Percentiles rank a stretch among this genome's conserved stretches.
Evolutionary conservation across 1,139 yeast species (phyloP).

Genomic region (Wickerhamomyces sp.): DNA sequence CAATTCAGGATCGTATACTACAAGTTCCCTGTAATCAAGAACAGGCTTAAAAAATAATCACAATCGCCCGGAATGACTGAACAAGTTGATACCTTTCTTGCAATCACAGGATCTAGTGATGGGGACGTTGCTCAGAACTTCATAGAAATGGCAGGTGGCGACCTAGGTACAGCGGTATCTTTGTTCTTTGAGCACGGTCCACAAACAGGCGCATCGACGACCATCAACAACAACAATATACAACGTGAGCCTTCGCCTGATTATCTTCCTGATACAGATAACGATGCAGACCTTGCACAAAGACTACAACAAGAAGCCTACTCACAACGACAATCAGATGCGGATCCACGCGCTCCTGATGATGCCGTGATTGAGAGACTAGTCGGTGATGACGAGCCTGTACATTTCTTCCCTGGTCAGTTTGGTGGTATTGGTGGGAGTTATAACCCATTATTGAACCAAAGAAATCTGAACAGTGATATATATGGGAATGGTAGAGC

Average conservation of each 20-base stretch:
- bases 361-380: constrained; percentile 79
- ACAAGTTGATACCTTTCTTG: constrained; percentile 66
- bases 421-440: constrained; percentile 34
- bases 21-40: too few relatives aligned
- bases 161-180: constrained; percentile 81
- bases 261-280: constrained; percentile 19
- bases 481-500: constrained; percentile 38
- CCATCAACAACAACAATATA: constrained; percentile 21
- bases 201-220: constrained; percentile 3
- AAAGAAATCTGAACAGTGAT: constrained; percentile 20
- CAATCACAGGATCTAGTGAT: constrained; percentile 77
- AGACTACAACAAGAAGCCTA: constrained; percentile 65
- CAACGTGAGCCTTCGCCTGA: constrained; percentile 20
- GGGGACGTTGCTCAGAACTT: constrained; percentile 69
- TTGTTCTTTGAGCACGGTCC: constrained; percentile 75
- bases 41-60: too few relatives aligned
- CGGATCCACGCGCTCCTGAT: constrained; percentile 72
- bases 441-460: constrained; percentile 26
- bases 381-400: constrained; percentile 41
- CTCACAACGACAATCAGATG: constrained; percentile 35
- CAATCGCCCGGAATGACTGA: too few relatives aligned
- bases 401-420: constrained; percentile 27
- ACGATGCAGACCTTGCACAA: constrained; percentile 60
- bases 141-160: constrained; percentile 72
- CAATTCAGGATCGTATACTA: too few relatives aligned